Evolutionary conservation across 768 basidiomycete genomes (phyloP).

Genomic region (Boletus huronensis): DNA sequence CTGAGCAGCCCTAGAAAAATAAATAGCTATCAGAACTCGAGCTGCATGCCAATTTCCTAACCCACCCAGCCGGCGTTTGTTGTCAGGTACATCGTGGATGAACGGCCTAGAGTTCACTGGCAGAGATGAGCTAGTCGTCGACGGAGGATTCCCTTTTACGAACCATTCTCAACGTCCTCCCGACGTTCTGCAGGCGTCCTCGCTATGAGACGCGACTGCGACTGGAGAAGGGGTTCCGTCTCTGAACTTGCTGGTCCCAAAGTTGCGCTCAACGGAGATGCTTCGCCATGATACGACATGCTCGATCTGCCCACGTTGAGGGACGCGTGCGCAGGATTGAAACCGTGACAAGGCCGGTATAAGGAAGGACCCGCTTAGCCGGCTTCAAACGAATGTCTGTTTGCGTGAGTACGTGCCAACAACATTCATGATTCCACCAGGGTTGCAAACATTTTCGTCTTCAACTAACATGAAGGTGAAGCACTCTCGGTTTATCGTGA

Average conservation of each 20-base stretch:
- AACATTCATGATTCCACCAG: too few species aligned
- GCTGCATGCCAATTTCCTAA: slow-evolving; percentile 1
- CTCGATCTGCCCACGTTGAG: neutral
- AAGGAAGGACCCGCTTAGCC: neutral
- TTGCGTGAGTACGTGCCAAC: too few species aligned
- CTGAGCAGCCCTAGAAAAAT: slow-evolving; percentile 34
- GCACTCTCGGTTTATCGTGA: too few species aligned
- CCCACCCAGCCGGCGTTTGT: slow-evolving; percentile 51
- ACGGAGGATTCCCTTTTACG: neutral
- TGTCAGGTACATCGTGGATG: slow-evolving; percentile 46
- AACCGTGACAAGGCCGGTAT: neutral
- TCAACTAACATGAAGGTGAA: too few species aligned
- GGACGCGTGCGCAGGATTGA: neutral
- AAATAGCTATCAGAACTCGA: neutral
- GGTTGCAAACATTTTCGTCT: too few species aligned
- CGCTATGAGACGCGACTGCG: neutral
- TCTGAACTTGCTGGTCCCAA: slow-evolving; percentile 7
- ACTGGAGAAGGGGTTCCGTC: slow-evolving; percentile 22
- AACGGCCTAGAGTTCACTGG: slow-evolving; percentile 5
- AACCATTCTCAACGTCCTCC: slow-evolving; percentile 13
- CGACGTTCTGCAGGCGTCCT: neutral
- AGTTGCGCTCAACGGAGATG: neutral
- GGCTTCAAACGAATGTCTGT: too few species aligned
- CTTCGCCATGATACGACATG: neutral
- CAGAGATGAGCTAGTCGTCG: neutral